Conservation (phyloP, 1,139 yeast genomes). For the Blastobotrys ciferrii region DNA sequence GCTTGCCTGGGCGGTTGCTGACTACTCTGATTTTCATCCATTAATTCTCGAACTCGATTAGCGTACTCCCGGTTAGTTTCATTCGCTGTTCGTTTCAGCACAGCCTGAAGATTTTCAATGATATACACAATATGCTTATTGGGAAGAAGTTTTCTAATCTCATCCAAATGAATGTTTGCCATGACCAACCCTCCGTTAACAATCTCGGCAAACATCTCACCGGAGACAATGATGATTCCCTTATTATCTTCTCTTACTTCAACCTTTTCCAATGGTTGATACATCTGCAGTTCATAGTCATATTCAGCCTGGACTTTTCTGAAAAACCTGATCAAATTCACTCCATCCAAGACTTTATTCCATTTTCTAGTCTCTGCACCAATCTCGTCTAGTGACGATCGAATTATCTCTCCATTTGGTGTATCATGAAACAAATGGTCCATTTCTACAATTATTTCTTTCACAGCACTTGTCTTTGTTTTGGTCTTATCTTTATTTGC, state of each 20-base stretch:
- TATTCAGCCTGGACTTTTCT: conserved; percentile 23
- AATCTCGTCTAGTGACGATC: conserved; percentile 8
- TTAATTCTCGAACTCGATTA: conserved; percentile 25
- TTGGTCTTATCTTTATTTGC: conserved; percentile 8
- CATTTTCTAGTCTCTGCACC: conserved; percentile 12
- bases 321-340: conserved; percentile 15
- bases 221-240: conserved; percentile 20
- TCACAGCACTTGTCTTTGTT: conserved; percentile 12
- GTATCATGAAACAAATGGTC: conserved; percentile 11
- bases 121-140: conserved; percentile 23
- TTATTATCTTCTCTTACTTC: conserved; percentile 14
- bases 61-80: conserved; percentile 23
- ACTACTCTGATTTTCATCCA: conserved; percentile 15
- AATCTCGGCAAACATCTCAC: conserved; percentile 12
- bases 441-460: conserved; percentile 24
- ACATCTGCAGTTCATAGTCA: conserved; percentile 23
- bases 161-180: conserved; percentile 16
- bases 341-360: conserved; percentile 3
- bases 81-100: conserved; percentile 20
- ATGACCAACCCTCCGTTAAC: conserved; percentile 6
- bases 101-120: conserved; percentile 26
- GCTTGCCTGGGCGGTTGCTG: conserved; percentile 1
- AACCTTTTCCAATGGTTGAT: conserved; percentile 17
- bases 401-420: conserved; percentile 12
- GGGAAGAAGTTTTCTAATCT: conserved; percentile 14